phyloP scores from a whole-genome alignment of 768 basidiomycete genomes.

The Boletellus emodensis region DNA sequence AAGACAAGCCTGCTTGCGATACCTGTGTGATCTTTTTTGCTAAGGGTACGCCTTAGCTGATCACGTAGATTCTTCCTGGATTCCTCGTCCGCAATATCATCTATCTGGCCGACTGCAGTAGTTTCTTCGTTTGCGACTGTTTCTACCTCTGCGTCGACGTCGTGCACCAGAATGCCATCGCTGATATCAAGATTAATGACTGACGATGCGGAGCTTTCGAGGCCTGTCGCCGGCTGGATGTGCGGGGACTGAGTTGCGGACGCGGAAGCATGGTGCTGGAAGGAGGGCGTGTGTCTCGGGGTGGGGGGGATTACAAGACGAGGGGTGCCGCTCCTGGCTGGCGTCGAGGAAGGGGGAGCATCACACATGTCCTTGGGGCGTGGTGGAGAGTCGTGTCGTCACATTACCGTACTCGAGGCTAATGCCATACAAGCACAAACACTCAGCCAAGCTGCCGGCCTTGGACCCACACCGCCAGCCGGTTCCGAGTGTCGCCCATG shows the following conservation, averaged over 20 bases:
- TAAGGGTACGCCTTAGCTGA: conserved; percentile 66
- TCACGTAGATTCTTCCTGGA: conserved; percentile 66
- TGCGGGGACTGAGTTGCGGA: conserved; percentile 26
- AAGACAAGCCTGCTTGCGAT: background rate
- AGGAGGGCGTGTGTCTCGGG: conserved; percentile 49
- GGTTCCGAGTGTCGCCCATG: conserved; percentile 66
- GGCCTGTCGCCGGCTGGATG: conserved; percentile 32
- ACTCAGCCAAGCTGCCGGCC: conserved; percentile 36
- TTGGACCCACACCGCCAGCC: conserved; percentile 71
- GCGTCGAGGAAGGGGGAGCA: conserved; percentile 28
- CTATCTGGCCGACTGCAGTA: conserved; percentile 43
- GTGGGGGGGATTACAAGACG: conserved; percentile 50
- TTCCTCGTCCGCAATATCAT: conserved; percentile 46
- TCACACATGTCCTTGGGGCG: conserved; percentile 23
- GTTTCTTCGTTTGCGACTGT: conserved; percentile 51
- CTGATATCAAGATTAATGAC: conserved; percentile 60
- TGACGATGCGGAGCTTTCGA: conserved; percentile 70
- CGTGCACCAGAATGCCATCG: conserved; percentile 69
- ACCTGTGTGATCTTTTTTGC: conserved; percentile 50
- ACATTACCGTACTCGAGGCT: background rate
- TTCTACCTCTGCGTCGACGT: conserved; percentile 61
- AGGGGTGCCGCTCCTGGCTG: conserved; percentile 37
- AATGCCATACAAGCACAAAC: conserved; percentile 15
- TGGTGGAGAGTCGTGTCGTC: conserved; percentile 3
- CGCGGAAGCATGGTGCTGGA: conserved; percentile 42